A percentile compares a stretch with the other conserved stretches of the same genome.
phyloP scores from a whole-genome alignment of 1,284 basidiomycete species.

The Coniferiporia weirii region DNA sequence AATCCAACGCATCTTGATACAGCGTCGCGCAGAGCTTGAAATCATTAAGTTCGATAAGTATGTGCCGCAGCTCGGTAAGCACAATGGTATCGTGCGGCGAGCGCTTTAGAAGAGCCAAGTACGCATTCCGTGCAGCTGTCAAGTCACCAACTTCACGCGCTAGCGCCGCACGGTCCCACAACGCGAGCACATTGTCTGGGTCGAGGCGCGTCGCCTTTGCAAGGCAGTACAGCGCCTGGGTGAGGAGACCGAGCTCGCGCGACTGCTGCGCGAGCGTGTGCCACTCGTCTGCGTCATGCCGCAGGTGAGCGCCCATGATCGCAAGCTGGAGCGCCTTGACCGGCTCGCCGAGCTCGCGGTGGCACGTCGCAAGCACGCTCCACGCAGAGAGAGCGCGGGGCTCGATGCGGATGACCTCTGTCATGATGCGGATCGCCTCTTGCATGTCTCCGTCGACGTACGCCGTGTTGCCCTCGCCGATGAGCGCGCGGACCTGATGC shows the following conservation, averaged over 20 bases:
- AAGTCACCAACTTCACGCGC: slow-evolving; percentile 74
- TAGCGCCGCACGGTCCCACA: slow-evolving; percentile 87
- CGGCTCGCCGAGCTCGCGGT: slow-evolving; percentile 62
- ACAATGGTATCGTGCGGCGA: slow-evolving; percentile 80
- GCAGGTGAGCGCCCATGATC: slow-evolving; percentile 88
- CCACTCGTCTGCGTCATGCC: slow-evolving; percentile 86
- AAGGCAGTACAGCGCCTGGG: slow-evolving; percentile 91
- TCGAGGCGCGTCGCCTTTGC: slow-evolving; percentile 79
- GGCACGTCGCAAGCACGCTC: slow-evolving; percentile 80
- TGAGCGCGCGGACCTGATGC: slow-evolving; percentile 73
- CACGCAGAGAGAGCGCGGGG: slow-evolving; percentile 82
- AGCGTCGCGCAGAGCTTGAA: slow-evolving; percentile 57
- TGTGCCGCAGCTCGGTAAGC: slow-evolving; percentile 72
- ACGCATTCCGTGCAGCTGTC: slow-evolving; percentile 67
- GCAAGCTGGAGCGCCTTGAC: slow-evolving; percentile 78
- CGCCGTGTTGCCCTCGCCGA: slow-evolving; percentile 85
- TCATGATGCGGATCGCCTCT: slow-evolving; percentile 75
- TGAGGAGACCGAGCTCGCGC: slow-evolving; percentile 65
- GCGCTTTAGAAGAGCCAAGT: slow-evolving; percentile 70
- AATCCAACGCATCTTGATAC: slow-evolving; percentile 58
- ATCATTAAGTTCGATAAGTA: slow-evolving; percentile 71
- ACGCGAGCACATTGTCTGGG: slow-evolving; percentile 75
- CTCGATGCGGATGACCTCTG: slow-evolving; percentile 92
- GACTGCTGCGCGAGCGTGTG: slow-evolving; percentile 72
- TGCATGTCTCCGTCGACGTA: slow-evolving; percentile 71